A percentile compares a stretch with the other conserved stretches of the same genome.
Conservation (phyloP, 164 flowering plant genomes). For the Chimonanthus salicifolius region DNA sequence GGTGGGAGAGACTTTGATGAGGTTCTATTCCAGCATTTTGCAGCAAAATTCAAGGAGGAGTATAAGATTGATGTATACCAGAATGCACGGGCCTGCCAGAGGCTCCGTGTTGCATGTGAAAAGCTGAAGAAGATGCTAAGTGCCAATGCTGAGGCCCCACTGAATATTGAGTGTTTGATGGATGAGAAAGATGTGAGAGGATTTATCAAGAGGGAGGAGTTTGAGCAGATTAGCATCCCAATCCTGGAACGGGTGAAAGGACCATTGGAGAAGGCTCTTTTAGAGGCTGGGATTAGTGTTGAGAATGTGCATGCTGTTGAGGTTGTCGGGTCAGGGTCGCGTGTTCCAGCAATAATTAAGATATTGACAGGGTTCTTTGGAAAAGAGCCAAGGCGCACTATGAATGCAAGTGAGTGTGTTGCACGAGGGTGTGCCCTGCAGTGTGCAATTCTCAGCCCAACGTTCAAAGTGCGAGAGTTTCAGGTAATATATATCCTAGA, state of each 20-base stretch:
- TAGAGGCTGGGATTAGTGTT: conserved; percentile 61
- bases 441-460: conserved; percentile 90
- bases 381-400: conserved; percentile 87
- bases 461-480: conserved; percentile 86
- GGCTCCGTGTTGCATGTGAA: conserved; percentile 76
- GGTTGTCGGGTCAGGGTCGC: conserved; percentile 87
- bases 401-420: conserved; percentile 98
- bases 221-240: conserved; percentile 69
- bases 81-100: conserved; percentile 74
- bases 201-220: conserved; percentile 77
- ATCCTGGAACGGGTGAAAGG: conserved; percentile 78
- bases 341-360: conserved; percentile 81
- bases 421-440: conserved; percentile 78
- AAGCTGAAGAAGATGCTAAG: conserved; percentile 85
- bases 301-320: conserved; percentile 73
- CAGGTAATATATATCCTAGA: conserved; percentile 41
- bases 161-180: conserved; percentile 91
- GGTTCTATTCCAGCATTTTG: conserved; percentile 70
- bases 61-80: conserved; percentile 74
- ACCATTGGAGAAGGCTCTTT: conserved; percentile 75
- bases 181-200: conserved; percentile 95
- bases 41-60: conserved; percentile 63
- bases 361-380: conserved; percentile 78
- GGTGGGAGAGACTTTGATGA: conserved; percentile 96
- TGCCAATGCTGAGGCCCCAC: conserved; percentile 85